A percentile compares a stretch with the other conserved stretches of the same genome.
These are phyloP conservation scores for Nicotiana knightiana DNA, from an alignment of 257 asterid species.

Conservation along the genomic window DNA sequence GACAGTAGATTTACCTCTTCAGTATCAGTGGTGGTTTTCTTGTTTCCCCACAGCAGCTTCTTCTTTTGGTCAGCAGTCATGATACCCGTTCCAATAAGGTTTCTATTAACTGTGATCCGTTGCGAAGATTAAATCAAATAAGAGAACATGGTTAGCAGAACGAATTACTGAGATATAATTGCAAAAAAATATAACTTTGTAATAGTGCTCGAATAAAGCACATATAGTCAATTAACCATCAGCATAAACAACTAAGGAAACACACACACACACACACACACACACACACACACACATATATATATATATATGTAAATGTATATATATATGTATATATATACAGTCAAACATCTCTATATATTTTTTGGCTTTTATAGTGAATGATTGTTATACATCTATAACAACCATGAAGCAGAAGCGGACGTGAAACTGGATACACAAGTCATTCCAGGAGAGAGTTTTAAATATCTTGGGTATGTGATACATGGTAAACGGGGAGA, in stretches of 20 bases:
- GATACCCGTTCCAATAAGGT: slow-evolving; percentile 83
- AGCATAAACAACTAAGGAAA: neutral
- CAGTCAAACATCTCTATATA: too few species aligned
- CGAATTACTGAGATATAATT: slow-evolving; percentile 9
- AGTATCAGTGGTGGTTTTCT: slow-evolving; percentile 52
- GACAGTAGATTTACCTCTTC: slow-evolving; percentile 64
- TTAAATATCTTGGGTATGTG: too few species aligned
- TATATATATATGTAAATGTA: neutral
- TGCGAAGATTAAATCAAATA: neutral
- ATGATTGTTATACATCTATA: too few species aligned
- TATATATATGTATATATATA: too few species aligned
- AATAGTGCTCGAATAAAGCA: neutral
- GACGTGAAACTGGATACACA: too few species aligned
- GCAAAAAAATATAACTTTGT: neutral
- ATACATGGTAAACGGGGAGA: too few species aligned
- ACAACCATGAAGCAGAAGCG: too few species aligned
- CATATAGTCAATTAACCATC: neutral
- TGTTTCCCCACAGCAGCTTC: slow-evolving; percentile 97
- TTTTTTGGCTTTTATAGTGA: too few species aligned
- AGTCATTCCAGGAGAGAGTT: too few species aligned
- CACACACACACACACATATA: neutral
- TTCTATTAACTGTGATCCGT: slow-evolving; percentile 61
- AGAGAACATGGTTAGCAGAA: neutral
- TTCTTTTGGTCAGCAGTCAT: slow-evolving; percentile 98
- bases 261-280: neutral